Conservation (phyloP, 2,329 filamentous ascomycete species). For the Aspergillus sp. region DNA sequence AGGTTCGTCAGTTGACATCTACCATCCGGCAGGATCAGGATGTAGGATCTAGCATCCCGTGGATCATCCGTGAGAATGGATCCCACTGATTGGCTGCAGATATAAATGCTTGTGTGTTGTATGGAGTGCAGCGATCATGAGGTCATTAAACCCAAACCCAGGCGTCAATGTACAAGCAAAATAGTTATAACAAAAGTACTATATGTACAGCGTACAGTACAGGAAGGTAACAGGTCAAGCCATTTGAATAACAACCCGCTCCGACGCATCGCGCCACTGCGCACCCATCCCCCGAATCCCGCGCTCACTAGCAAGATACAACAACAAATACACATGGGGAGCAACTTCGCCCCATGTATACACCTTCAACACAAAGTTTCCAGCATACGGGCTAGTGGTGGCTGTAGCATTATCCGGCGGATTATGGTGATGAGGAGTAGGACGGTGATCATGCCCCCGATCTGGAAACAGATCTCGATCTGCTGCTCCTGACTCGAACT, state of each 20-base stretch:
- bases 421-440: background rate
- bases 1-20: no score
- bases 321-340: conserved; percentile 64
- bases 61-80: no score
- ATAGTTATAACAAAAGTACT: background rate
- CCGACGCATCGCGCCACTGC: conserved; percentile 61
- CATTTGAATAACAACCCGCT: conserved; percentile 50
- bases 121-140: no score
- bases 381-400: conserved; percentile 6
- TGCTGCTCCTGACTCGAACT: background rate
- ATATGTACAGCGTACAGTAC: background rate
- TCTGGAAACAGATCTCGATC: background rate
- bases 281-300: conserved; percentile 52
- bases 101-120: no score
- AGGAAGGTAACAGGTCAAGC: conserved; percentile 5
- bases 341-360: conserved; percentile 74
- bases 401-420: background rate
- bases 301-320: conserved; percentile 66
- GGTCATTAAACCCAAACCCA: background rate
- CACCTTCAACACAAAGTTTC: conserved; percentile 47
- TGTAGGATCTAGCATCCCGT: no score
- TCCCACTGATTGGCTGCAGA: no score
- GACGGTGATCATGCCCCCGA: background rate
- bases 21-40: no score
- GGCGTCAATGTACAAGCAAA: background rate